Percentiles rank a stretch among this genome's conserved stretches.
Evolutionary conservation across 2,329 filamentous ascomycete species (phyloP).

Genomic region (Arthrobotrys sphaeroides): DNA sequence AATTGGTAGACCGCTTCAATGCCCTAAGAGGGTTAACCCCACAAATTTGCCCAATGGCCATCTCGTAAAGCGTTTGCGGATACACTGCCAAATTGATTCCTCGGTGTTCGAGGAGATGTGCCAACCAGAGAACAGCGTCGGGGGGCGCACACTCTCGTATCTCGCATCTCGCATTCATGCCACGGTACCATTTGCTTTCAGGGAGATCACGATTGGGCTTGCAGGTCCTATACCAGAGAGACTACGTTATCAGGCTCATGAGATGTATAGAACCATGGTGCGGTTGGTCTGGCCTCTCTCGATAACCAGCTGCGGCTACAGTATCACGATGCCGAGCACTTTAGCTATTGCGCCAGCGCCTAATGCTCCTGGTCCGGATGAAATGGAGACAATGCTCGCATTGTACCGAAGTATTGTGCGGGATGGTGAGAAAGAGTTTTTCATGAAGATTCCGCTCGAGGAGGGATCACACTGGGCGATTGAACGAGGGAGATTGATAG

Average conservation of each 20-base stretch:
- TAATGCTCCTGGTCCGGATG: too few relatives aligned
- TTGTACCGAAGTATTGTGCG: too few relatives aligned
- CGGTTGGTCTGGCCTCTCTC: background rate
- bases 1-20: background rate
- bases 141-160: background rate
- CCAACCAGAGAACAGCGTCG: background rate
- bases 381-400: too few relatives aligned
- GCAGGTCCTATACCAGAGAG: background rate
- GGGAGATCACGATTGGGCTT: background rate
- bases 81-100: background rate
- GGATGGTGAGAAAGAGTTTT: too few relatives aligned
- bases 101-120: background rate
- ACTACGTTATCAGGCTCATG: background rate
- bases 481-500: background rate
- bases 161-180: background rate
- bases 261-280: background rate
- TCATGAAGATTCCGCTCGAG: background rate
- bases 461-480: constrained; percentile 12
- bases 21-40: background rate
- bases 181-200: background rate
- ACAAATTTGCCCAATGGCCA: background rate
- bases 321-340: too few relatives aligned
- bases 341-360: too few relatives aligned
- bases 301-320: background rate
- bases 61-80: background rate